Evolutionary conservation across 2,329 filamentous ascomycete genomes (phyloP).

Genomic region (Trichothecium sympodiale): DNA sequence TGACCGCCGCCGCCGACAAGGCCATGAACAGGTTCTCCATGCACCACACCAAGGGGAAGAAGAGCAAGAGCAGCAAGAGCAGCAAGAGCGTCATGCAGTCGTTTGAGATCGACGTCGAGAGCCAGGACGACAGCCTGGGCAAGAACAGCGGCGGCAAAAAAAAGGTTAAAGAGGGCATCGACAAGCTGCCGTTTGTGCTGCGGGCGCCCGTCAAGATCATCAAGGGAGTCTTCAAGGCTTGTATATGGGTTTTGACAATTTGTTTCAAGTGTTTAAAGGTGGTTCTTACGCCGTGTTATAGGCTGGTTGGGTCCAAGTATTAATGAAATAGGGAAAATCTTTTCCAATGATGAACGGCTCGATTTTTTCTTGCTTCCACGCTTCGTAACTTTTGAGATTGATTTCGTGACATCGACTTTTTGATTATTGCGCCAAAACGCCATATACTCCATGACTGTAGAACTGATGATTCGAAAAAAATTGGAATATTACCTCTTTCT

Average conservation of each 20-base stretch:
- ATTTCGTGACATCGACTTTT: too few relatives aligned
- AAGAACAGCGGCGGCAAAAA: constrained; percentile 12
- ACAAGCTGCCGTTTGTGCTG: constrained; percentile 38
- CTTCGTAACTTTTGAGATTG: too few relatives aligned
- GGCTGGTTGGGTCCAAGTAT: constrained; percentile 35
- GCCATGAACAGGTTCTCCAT: constrained; percentile 7
- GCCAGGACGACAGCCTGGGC: constrained; percentile 35
- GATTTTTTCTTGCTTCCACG: too few relatives aligned
- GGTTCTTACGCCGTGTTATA: constrained; percentile 39
- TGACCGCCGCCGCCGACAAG: constrained; percentile 14
- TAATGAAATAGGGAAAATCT: constrained; percentile 11
- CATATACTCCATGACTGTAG: too few relatives aligned
- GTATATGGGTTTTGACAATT: constrained; percentile 47
- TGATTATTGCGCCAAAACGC: too few relatives aligned
- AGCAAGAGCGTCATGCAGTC: constrained; percentile 37
- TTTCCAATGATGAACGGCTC: too few relatives aligned
- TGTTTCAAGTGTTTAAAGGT: constrained; percentile 40
- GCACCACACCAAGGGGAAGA: constrained; percentile 6
- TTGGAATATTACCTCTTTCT: constrained; percentile 42
- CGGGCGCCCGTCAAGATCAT: constrained; percentile 38
- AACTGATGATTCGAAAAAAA: too few relatives aligned
- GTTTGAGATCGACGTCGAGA: constrained; percentile 52
- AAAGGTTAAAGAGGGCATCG: constrained; percentile 27
- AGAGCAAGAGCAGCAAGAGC: constrained; percentile 10
- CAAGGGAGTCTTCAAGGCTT: constrained; percentile 42